Conservation (phyloP, 371 early-diverging fungal species). For the Batkoa obscura region DNA sequence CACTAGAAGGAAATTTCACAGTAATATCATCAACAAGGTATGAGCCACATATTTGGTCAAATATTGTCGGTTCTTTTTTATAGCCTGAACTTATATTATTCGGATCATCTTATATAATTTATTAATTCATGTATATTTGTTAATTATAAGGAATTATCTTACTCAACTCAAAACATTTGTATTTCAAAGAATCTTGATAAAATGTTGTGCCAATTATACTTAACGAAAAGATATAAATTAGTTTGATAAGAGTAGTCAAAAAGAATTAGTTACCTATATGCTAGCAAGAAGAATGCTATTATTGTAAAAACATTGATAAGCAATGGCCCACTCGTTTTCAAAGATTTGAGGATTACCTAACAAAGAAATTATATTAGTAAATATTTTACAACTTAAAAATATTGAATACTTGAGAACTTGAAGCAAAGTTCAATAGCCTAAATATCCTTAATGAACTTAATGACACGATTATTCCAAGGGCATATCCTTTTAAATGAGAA, state of each 20-base stretch:
- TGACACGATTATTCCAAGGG: too few relatives aligned
- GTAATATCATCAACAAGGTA: not conserved
- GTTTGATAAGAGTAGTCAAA: not conserved
- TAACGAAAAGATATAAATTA: not conserved
- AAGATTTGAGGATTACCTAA: conserved; percentile 3
- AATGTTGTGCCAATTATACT: conserved; percentile 5
- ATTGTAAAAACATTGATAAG: not conserved
- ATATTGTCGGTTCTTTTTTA: not conserved
- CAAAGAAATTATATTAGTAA: not conserved
- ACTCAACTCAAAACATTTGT: not conserved
- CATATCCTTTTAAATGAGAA: too few relatives aligned
- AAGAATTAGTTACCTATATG: not conserved
- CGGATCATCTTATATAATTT: not conserved
- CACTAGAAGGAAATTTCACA: not conserved
- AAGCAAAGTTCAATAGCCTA: conserved; percentile 4
- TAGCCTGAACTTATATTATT: not conserved
- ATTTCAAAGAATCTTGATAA: not conserved
- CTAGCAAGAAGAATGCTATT: conserved; percentile 1
- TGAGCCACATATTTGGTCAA: conserved; percentile 2
- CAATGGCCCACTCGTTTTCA: not conserved
- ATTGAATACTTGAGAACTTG: not conserved
- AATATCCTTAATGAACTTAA: not conserved
- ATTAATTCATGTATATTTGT: not conserved
- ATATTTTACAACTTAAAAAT: not conserved
- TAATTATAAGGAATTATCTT: not conserved